Evolutionary conservation across 805 yeast genomes (phyloP).

Genomic region (Yarrowia bubula): DNA sequence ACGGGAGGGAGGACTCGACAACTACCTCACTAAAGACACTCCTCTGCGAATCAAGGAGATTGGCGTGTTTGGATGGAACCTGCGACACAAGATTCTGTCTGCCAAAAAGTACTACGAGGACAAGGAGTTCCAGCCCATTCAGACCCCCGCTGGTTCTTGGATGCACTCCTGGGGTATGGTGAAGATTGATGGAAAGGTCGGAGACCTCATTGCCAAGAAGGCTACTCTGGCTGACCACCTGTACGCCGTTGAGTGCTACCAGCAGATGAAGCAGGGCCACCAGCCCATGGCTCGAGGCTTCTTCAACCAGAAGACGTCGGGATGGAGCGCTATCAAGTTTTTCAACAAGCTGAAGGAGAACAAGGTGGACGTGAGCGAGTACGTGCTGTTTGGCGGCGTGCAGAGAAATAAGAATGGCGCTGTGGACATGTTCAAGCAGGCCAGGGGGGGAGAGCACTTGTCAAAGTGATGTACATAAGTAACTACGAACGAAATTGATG

Average conservation of each 20-base stretch:
- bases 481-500: too few relatives aligned
- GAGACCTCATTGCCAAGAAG: slow-evolving; percentile 14
- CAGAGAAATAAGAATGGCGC: not conserved
- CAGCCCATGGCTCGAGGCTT: slow-evolving; percentile 11
- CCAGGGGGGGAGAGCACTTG: not conserved
- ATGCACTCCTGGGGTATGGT: slow-evolving; percentile 24
- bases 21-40: slow-evolving; percentile 80
- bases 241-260: slow-evolving; percentile 11
- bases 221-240: slow-evolving; percentile 22
- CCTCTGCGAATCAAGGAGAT: slow-evolving; percentile 87
- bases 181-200: not conserved
- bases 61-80: slow-evolving; percentile 89
- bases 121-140: slow-evolving; percentile 16
- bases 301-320: slow-evolving; percentile 2
- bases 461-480: slow-evolving; percentile 4
- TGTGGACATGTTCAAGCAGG: slow-evolving; percentile 8
- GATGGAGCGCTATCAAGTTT: slow-evolving; percentile 8
- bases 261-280: slow-evolving; percentile 25
- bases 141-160: slow-evolving; percentile 6
- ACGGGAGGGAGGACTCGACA: slow-evolving; percentile 93
- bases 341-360: slow-evolving; percentile 5
- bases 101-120: slow-evolving; percentile 11
- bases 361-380: slow-evolving; percentile 12
- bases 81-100: slow-evolving; percentile 69
- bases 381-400: slow-evolving; percentile 10